Evolutionary conservation across 208 protist genomes (phyloP).

Genomic region (Trichomonas tenax): DNA sequence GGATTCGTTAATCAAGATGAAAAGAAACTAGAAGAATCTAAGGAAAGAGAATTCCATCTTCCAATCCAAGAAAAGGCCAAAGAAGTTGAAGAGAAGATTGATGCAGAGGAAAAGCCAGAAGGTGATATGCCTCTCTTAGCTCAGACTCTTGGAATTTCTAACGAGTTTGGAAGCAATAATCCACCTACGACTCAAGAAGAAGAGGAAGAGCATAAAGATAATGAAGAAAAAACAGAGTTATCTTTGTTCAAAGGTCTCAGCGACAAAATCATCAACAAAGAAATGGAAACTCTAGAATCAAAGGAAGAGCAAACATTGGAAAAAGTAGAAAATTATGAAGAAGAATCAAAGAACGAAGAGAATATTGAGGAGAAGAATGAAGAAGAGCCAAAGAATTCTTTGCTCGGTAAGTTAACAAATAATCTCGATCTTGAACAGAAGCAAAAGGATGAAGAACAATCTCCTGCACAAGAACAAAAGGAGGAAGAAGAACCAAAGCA

Average conservation of each 20-base stretch:
- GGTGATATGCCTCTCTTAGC: neutral
- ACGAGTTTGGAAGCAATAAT: neutral
- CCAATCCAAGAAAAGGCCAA: no score
- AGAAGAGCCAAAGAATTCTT: neutral
- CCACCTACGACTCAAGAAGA: no score
- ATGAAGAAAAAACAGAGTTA: neutral
- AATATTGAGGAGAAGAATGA: neutral
- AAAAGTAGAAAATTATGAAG: no score
- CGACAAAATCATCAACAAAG: neutral
- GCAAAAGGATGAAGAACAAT: neutral
- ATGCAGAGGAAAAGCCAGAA: neutral
- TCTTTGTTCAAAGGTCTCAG: neutral
- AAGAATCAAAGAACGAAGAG: neutral
- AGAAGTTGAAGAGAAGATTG: no score
- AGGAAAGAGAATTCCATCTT: no score
- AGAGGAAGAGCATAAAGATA: neutral
- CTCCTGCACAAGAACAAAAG: no score
- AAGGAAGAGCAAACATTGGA: neutral
- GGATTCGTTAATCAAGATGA: neutral
- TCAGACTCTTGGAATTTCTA: neutral
- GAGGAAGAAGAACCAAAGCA: no score
- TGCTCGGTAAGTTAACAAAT: neutral
- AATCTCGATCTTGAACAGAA: neutral
- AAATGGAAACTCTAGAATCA: neutral
- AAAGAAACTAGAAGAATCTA: neutral